Evolutionary conservation across 78 protist genomes (phyloP).

Genomic region (Isochrysis galbana): DNA sequence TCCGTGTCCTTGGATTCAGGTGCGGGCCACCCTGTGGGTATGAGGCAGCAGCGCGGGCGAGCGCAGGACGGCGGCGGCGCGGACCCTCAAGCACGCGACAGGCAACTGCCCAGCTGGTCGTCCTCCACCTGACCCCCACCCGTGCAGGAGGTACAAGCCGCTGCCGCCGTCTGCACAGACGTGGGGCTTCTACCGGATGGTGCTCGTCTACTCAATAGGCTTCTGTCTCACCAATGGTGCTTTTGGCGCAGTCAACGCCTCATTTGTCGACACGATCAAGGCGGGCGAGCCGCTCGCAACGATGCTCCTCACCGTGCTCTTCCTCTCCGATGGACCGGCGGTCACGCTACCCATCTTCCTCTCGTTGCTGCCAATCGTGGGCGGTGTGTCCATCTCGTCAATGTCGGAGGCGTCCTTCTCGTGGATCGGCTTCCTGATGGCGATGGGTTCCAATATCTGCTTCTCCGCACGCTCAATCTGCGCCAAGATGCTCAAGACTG

Average conservation of each 20-base stretch:
- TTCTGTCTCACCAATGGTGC: background rate
- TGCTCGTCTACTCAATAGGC: background rate
- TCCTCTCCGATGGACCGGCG: background rate
- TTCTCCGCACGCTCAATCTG: background rate
- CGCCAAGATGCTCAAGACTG: background rate
- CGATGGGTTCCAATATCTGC: background rate
- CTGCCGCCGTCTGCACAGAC: background rate
- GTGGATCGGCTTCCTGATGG: background rate
- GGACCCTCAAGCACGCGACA: too few relatives aligned
- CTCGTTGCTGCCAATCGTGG: constrained; percentile 1
- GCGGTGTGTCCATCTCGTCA: background rate
- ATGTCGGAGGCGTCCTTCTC: background rate
- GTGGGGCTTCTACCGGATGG: background rate
- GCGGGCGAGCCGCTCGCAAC: constrained; percentile 6
- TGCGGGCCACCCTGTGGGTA: background rate
- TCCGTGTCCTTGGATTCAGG: background rate
- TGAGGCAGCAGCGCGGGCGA: background rate
- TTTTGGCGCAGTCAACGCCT: constrained; percentile 13
- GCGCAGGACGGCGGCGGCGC: too few relatives aligned
- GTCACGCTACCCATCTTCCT: background rate
- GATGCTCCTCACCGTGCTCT: background rate
- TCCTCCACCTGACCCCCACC: too few relatives aligned
- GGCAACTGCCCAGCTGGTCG: too few relatives aligned
- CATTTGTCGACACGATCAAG: constrained; percentile 21
- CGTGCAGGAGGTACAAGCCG: background rate